These are phyloP conservation scores for Teunomyces aglyptinius DNA, from an alignment of 805 yeast species.

Conservation along the genomic window DNA sequence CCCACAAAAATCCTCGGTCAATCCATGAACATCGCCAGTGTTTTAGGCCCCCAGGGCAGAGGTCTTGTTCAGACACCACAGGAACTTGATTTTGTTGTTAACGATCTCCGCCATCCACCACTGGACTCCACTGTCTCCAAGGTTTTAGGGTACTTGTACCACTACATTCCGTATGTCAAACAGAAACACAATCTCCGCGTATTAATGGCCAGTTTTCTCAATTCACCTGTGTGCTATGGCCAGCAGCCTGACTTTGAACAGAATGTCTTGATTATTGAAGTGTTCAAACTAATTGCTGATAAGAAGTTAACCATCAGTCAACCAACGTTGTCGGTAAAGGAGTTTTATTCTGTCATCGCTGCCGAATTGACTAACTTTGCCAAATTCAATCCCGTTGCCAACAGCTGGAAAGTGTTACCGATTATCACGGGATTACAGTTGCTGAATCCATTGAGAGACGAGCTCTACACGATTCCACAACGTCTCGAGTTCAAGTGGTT, in stretches of 20 bases:
- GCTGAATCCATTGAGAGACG: constrained; percentile 34
- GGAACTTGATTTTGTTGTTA: constrained; percentile 47
- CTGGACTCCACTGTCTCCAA: constrained; percentile 27
- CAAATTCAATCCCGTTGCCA: constrained; percentile 23
- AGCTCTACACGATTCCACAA: constrained; percentile 28
- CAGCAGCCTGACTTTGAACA: constrained; percentile 24
- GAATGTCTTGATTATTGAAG: constrained; percentile 44
- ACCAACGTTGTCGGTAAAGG: constrained; percentile 47
- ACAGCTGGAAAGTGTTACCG: constrained; percentile 49
- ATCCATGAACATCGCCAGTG: background rate
- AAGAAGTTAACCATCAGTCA: constrained; percentile 46
- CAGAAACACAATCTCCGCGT: constrained; percentile 45
- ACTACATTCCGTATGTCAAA: constrained; percentile 51
- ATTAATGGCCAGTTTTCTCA: constrained; percentile 43
- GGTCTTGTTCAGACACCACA: constrained; percentile 23
- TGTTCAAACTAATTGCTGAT: constrained; percentile 44
- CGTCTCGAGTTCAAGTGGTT: constrained; percentile 27
- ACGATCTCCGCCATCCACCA: constrained; percentile 43
- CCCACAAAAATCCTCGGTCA: background rate
- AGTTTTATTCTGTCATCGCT: constrained; percentile 39
- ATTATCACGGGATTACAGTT: constrained; percentile 45
- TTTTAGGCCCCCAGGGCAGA: constrained; percentile 6
- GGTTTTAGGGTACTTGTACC: constrained; percentile 46
- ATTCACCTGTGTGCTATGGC: constrained; percentile 39
- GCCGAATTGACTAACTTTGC: constrained; percentile 35